Evolutionary conservation across 129 eudicot species (phyloP), one percentile per base, ranked within the genome.

Genomic region (Saposhnikovia divaricata): DNA sequence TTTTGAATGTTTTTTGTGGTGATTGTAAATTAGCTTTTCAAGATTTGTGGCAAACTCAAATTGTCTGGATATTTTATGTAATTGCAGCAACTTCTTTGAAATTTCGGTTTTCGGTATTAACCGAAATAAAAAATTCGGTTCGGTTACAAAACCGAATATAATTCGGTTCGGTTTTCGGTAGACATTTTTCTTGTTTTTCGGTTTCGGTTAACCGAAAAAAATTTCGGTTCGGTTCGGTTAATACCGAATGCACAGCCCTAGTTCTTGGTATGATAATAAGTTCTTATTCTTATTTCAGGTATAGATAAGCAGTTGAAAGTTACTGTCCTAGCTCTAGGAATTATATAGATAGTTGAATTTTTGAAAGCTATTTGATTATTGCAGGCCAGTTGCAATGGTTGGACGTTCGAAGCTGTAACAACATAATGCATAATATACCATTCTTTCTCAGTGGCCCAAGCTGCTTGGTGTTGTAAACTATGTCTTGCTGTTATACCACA

Each of bases 351-450:
- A 39, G 75, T 71, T 37, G 25, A 39, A 18, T 38, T 39, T 23
- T 46, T 59, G 51, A 61, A 72, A 80, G 84, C 59, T 61, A 11
- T 65, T 78, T 78, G 23, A 45, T 34, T 79, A 39, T 84, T 88
- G 89, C 90, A 90, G 96, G 96, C 89, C 91, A 81, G 79, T 51
- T 68, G 69, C 72, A 28, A 79, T 76, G 85, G 85, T 79, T 85
- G 84, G 87, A 15, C 86, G 80, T 11, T 87, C 93, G 45, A 78
- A 79, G 85, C 69, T 91, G 80, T 89, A 87, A 87, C 31, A 53
- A 53, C 43, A 25, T 28, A 25, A 66, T 68, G 73, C 39, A 45
- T 21, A 51, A 46, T 38, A 53, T 38, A 53, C 13, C 40, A 34
- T 10, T 3, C 37, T 27, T 34, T 78, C 39, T 37, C 18, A 9